These are phyloP conservation scores for Madurella mycetomatis DNA, from an alignment of 2,329 filamentous ascomycete genomes.

Conservation along the genomic window DNA sequence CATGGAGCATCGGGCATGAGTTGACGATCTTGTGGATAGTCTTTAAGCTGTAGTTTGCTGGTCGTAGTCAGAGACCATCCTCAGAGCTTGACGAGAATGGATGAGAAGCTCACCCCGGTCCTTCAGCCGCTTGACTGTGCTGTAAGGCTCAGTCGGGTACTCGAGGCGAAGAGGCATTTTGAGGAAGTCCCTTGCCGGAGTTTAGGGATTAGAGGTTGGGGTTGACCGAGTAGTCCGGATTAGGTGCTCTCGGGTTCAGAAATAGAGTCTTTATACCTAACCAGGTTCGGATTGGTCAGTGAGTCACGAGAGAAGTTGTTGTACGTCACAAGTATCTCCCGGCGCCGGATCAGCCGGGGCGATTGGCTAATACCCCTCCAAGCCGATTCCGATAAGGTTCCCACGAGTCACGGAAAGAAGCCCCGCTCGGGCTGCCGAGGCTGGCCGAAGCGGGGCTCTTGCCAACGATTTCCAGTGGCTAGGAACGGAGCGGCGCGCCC, in stretches of 20 bases:
- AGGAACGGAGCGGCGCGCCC: constrained; percentile 2
- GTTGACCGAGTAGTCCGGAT: too few relatives aligned
- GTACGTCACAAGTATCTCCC: neutral
- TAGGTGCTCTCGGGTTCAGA: too few relatives aligned
- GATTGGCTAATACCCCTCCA: neutral
- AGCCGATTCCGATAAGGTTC: neutral
- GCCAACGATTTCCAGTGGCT: too few relatives aligned
- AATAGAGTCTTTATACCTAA: too few relatives aligned
- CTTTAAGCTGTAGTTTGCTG: constrained; percentile 62
- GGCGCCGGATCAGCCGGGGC: too few relatives aligned
- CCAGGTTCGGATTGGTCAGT: neutral
- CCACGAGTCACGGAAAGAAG: neutral
- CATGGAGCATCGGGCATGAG: constrained; percentile 66
- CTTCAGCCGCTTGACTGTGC: constrained; percentile 64
- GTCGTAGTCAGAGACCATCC: neutral
- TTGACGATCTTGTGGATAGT: constrained; percentile 75
- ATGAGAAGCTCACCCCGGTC: constrained; percentile 49
- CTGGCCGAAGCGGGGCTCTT: neutral
- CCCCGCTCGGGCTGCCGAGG: constrained; percentile 6
- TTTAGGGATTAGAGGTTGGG: too few relatives aligned
- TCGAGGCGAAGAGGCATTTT: constrained; percentile 46
- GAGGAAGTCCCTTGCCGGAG: neutral
- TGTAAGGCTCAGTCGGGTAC: constrained; percentile 60
- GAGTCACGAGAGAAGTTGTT: neutral
- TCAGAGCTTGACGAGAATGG: neutral